Evolutionary conservation across 2,329 filamentous ascomycete genomes (phyloP).

Genomic region (Fusarium gaditjirri): DNA sequence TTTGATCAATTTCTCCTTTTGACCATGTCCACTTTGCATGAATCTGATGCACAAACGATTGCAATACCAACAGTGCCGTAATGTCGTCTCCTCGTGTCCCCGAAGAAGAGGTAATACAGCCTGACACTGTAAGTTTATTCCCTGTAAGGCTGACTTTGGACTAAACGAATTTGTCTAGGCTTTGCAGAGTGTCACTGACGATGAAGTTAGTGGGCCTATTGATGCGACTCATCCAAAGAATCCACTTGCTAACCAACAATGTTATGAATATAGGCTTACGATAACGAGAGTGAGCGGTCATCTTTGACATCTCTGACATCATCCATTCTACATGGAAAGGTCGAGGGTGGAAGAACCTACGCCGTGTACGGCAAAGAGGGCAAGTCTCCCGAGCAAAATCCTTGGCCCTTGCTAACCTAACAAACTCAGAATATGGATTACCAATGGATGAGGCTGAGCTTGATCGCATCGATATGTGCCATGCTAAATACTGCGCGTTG

Average conservation of each 20-base stretch:
- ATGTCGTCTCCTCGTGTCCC: conserved; percentile 7
- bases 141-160: not conserved
- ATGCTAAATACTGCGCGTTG: conserved; percentile 49
- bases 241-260: conserved; percentile 11
- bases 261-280: conserved; percentile 10
- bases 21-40: not conserved
- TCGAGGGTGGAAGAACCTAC: conserved; percentile 49
- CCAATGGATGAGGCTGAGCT: conserved; percentile 55
- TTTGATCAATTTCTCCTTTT: not conserved
- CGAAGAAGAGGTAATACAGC: conserved; percentile 3
- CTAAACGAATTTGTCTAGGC: conserved; percentile 20
- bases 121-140: not conserved
- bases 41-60: not conserved
- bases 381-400: not conserved
- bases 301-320: conserved; percentile 44
- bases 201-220: conserved; percentile 31
- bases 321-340: conserved; percentile 38
- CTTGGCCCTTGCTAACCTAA: conserved; percentile 4
- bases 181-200: conserved; percentile 21
- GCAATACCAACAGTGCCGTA: not conserved
- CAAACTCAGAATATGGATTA: conserved; percentile 50
- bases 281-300: conserved; percentile 32
- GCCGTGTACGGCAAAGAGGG: conserved; percentile 51
- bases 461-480: conserved; percentile 55
- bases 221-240: not conserved